A percentile compares a stretch with the other conserved stretches of the same genome.
Evolutionary conservation across 148 eudicot genomes (phyloP).

Genomic region (Vaccinium myrtillus): DNA sequence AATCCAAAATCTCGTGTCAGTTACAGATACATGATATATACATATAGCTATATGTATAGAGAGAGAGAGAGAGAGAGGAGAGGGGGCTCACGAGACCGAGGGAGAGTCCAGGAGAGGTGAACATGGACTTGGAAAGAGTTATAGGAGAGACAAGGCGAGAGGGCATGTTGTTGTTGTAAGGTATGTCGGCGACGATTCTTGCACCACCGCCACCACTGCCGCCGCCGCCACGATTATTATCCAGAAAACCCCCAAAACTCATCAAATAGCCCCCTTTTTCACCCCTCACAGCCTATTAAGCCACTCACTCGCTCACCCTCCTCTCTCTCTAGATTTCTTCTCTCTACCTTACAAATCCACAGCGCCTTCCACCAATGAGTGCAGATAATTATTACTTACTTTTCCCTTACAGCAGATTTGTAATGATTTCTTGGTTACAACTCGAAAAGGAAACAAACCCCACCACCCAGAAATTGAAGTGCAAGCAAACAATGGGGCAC

Average conservation of each 20-base stretch:
- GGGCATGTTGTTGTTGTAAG: conserved; percentile 51
- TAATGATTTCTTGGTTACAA: background rate
- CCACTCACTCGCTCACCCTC: background rate
- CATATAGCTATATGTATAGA: background rate
- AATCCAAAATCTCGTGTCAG: background rate
- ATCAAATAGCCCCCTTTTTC: conserved; percentile 38
- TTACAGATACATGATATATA: background rate
- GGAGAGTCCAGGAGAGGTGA: conserved; percentile 87
- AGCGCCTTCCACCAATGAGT: background rate
- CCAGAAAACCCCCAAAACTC: conserved; percentile 94
- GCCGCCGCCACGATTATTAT: conserved; percentile 39
- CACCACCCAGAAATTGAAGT: background rate
- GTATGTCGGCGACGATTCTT: conserved; percentile 42
- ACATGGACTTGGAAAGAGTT: conserved; percentile 57
- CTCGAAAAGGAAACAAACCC: background rate
- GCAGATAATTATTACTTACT: background rate
- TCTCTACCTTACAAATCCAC: conserved; percentile 2
- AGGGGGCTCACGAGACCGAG: conserved; percentile 63
- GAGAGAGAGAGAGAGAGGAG: background rate
- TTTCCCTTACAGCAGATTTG: background rate
- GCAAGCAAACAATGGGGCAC: background rate
- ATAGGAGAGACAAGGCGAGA: conserved; percentile 43
- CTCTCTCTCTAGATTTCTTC: conserved; percentile 17
- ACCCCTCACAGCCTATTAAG: background rate
- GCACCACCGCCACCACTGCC: conserved; percentile 30